These are phyloP conservation scores for Phylloporus arenicola DNA, from an alignment of 768 basidiomycete species.

Conservation along the genomic window DNA sequence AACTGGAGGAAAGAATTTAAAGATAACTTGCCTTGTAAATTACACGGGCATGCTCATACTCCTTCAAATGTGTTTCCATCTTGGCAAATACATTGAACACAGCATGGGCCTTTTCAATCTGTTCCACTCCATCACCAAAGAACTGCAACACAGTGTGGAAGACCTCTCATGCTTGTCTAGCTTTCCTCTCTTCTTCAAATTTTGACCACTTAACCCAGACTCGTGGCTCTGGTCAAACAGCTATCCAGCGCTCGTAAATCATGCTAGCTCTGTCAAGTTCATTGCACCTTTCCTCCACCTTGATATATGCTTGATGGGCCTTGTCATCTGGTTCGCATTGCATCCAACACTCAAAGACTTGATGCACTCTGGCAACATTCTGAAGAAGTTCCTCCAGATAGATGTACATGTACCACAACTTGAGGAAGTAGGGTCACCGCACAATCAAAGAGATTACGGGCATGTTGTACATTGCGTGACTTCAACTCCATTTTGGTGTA, in stretches of 20 bases:
- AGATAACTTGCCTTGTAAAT: constrained; percentile 83
- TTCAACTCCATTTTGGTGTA: constrained; percentile 99
- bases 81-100: constrained; percentile 92
- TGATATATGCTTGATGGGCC: constrained; percentile 99
- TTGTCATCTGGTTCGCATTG: constrained; percentile 99
- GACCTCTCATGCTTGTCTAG: constrained; percentile 76
- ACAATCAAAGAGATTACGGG: constrained; percentile 94
- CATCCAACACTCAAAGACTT: constrained; percentile 99
- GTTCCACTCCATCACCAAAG: constrained; percentile 83
- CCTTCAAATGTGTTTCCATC: constrained; percentile 95
- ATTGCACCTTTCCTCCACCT: constrained; percentile 89
- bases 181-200: constrained; percentile 74
- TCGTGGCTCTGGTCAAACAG: constrained; percentile 68
- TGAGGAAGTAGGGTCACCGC: constrained; percentile 95
- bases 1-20: not conserved
- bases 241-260: constrained; percentile 90
- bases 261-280: constrained; percentile 89
- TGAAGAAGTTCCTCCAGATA: constrained; percentile 96
- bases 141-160: constrained; percentile 89
- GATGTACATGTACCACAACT: constrained; percentile 98
- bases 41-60: constrained; percentile 92
- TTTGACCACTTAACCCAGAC: constrained; percentile 84
- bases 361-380: constrained; percentile 92
- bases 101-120: constrained; percentile 83
- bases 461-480: constrained; percentile 94